Percentiles rank a stretch among this genome's conserved stretches.
These are phyloP conservation scores for Kwoniella shandongensis DNA, from an alignment of 768 basidiomycete genomes.

Conservation along the genomic window DNA sequence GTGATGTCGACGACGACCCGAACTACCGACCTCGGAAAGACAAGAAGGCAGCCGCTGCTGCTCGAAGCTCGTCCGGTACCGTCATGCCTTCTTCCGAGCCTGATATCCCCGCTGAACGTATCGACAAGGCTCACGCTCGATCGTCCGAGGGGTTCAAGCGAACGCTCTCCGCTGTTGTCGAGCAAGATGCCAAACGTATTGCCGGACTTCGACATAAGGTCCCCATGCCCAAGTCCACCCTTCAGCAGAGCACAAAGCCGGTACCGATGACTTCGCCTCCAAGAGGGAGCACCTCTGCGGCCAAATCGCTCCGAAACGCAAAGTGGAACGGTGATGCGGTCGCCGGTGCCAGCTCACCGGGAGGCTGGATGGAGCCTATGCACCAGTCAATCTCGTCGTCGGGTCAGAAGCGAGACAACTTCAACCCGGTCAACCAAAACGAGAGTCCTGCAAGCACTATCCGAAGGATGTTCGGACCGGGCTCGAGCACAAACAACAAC, in stretches of 20 bases:
- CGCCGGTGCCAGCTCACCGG: constrained; percentile 22
- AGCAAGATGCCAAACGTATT: constrained; percentile 44
- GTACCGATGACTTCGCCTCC: constrained; percentile 26
- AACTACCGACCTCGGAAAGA: constrained; percentile 18
- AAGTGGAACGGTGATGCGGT: constrained; percentile 6
- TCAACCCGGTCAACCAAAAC: constrained; percentile 25
- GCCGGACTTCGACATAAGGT: constrained; percentile 19
- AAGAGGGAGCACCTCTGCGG: constrained; percentile 23
- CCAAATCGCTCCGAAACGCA: constrained; percentile 19
- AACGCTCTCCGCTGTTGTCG: constrained; percentile 41
- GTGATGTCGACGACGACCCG: constrained; percentile 41
- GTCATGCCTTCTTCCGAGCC: constrained; percentile 20
- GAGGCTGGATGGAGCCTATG: constrained; percentile 17
- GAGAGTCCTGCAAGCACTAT: constrained; percentile 16
- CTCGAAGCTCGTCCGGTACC: constrained; percentile 5
- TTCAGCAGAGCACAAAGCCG: constrained; percentile 24
- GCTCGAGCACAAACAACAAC: not conserved
- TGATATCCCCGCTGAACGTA: constrained; percentile 17
- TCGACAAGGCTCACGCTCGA: constrained; percentile 18
- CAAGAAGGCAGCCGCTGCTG: constrained; percentile 14
- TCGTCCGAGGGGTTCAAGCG: constrained; percentile 40
- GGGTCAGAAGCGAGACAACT: constrained; percentile 11
- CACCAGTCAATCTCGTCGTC: constrained; percentile 4
- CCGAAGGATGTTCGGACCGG: constrained; percentile 15
- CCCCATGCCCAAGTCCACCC: constrained; percentile 20